Evolutionary conservation across 2,329 filamentous ascomycete genomes (phyloP).

Genomic region (Scolecobasidium constrictum): DNA sequence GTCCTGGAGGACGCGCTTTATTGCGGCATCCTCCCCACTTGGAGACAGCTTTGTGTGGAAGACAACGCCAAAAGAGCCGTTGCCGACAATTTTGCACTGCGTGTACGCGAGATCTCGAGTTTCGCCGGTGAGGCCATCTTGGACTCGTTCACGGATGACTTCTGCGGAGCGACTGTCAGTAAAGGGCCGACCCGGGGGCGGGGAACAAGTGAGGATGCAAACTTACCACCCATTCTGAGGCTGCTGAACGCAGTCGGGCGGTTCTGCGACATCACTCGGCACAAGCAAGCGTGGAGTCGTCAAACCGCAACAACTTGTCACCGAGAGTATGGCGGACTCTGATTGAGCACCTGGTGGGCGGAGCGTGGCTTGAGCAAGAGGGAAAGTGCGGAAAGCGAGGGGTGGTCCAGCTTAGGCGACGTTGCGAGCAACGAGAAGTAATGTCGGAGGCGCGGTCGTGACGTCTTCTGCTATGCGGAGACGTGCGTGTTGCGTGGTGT

Average conservation of each 20-base stretch:
- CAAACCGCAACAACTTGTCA: constrained; percentile 19
- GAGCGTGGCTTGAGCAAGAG: constrained; percentile 28
- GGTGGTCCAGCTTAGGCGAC: constrained; percentile 8
- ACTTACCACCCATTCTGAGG: constrained; percentile 95
- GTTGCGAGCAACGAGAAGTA: neutral
- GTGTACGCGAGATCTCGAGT: constrained; percentile 96
- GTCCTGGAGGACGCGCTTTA: constrained; percentile 97
- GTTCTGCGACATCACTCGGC: constrained; percentile 69
- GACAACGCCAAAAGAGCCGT: constrained; percentile 96
- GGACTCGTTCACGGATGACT: constrained; percentile 96
- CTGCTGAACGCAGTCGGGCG: constrained; percentile 79
- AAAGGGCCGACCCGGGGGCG: constrained; percentile 17
- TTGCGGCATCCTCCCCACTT: constrained; percentile 95
- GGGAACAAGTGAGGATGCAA: constrained; percentile 9
- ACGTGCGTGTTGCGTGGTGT: constrained; percentile 1
- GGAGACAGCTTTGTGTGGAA: constrained; percentile 98
- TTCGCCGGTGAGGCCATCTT: constrained; percentile 94
- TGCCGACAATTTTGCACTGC: constrained; percentile 98
- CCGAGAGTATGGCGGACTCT: constrained; percentile 29
- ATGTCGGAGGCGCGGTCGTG: constrained; percentile 6
- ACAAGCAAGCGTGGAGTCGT: constrained; percentile 10
- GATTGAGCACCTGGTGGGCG: constrained; percentile 35
- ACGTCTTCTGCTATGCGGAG: constrained; percentile 6
- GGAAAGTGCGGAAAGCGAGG: constrained; percentile 44
- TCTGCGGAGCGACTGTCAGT: constrained; percentile 44